Conservation (phyloP, 805 yeast species). For the Candida ipomoeae region DNA sequence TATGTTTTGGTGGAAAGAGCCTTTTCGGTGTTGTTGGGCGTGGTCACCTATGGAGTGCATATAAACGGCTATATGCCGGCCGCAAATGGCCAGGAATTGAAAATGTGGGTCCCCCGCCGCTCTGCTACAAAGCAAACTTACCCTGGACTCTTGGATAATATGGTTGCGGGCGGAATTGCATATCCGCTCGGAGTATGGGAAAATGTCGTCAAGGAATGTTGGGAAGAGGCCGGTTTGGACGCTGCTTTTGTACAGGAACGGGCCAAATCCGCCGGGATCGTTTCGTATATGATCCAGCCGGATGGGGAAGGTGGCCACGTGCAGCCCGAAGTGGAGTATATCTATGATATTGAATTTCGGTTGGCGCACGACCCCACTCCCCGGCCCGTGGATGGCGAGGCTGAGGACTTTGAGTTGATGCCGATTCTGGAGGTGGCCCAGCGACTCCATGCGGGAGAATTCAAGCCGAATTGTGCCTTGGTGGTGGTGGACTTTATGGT, state of each 20-base stretch:
- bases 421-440: conserved; percentile 50
- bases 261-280: conserved; percentile 54
- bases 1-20: conserved; percentile 79
- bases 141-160: conserved; percentile 89
- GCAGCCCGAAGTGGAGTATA: conserved; percentile 85
- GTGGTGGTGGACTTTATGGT: conserved; percentile 79
- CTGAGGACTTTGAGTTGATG: conserved; percentile 66
- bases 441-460: conserved; percentile 53
- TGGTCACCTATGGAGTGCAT: conserved; percentile 88
- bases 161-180: conserved; percentile 94
- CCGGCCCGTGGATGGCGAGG: conserved; percentile 49
- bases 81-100: conserved; percentile 38
- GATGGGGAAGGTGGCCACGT: conserved; percentile 46
- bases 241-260: conserved; percentile 45
- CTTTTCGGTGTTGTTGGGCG: conserved; percentile 75
- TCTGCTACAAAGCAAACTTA: conserved; percentile 76
- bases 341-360: conserved; percentile 65
- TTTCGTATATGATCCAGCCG: conserved; percentile 56
- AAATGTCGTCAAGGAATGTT: conserved; percentile 79
- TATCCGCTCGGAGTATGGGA: conserved; percentile 71
- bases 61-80: conserved; percentile 71
- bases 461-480: conserved; percentile 86
- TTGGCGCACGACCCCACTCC: conserved; percentile 44
- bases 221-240: conserved; percentile 84
- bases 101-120: conserved; percentile 83